phyloP scores from a whole-genome alignment of 1,139 yeast species.

The Hanseniaspora uvarum region DNA sequence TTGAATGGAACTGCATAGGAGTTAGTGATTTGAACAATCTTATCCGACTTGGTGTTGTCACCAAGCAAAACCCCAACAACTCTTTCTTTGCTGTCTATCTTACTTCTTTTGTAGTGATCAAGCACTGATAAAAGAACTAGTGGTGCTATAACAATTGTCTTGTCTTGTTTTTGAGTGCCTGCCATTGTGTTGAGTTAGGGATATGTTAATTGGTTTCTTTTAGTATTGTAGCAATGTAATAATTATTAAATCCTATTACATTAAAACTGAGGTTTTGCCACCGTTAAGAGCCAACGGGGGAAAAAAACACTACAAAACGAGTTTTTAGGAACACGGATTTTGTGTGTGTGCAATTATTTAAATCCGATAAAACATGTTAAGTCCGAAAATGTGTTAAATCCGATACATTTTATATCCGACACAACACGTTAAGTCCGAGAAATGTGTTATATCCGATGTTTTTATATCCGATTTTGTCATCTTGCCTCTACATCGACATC shows the following conservation, averaged over 20 bases:
- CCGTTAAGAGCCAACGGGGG: constrained; percentile 1
- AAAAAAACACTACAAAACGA: no score
- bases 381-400: background rate
- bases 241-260: no score
- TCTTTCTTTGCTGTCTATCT: constrained; percentile 61
- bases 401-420: background rate
- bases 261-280: no score
- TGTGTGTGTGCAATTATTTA: background rate
- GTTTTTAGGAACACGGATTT: background rate
- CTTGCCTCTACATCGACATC: background rate
- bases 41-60: constrained; percentile 42
- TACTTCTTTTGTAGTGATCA: constrained; percentile 85
- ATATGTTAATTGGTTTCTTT: background rate
- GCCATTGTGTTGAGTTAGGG: background rate
- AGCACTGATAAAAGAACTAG: constrained; percentile 86
- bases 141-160: constrained; percentile 77
- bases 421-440: background rate
- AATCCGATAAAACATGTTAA: background rate
- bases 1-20: constrained; percentile 89
- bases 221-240: no score
- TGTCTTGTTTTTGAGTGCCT: constrained; percentile 3
- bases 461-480: background rate
- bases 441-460: no score
- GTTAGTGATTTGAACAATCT: constrained; percentile 57
- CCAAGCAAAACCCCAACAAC: constrained; percentile 93